Percentiles rank a stretch among this genome's conserved stretches.
These are phyloP conservation scores for Diaporthe sp. DNA, from an alignment of 2,329 filamentous ascomycete genomes.

Conservation along the genomic window DNA sequence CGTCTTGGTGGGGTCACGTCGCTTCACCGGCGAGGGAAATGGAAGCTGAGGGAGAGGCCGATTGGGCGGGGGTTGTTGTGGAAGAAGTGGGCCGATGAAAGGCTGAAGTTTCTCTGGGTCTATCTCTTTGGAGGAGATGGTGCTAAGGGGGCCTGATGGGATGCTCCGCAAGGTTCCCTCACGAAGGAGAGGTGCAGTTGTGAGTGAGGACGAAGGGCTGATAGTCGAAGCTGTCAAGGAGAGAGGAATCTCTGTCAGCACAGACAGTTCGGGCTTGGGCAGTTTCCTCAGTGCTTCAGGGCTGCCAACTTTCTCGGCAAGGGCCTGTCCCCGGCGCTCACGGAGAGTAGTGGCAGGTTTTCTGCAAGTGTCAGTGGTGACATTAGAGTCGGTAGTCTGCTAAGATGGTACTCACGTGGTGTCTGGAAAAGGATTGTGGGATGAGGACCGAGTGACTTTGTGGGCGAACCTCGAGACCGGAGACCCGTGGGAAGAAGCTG, in stretches of 20 bases:
- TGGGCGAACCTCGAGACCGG: neutral
- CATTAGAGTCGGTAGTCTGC: neutral
- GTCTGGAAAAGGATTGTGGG: neutral
- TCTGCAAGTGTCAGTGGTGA: neutral
- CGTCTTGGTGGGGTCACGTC: neutral
- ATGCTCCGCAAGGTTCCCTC: neutral
- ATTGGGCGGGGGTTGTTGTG: constrained; percentile 29
- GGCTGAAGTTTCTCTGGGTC: constrained; percentile 21
- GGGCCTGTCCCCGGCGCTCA: neutral
- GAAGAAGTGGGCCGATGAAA: constrained; percentile 28
- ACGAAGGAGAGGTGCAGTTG: constrained; percentile 6
- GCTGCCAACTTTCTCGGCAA: neutral
- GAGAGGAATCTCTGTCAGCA: neutral
- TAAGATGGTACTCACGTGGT: constrained; percentile 2
- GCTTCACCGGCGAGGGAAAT: constrained; percentile 1
- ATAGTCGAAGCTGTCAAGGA: constrained; percentile 18
- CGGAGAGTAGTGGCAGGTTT: neutral
- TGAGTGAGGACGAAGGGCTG: constrained; percentile 10
- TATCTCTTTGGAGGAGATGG: neutral
- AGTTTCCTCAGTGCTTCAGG: neutral
- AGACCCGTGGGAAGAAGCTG: too few relatives aligned
- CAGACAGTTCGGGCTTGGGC: neutral
- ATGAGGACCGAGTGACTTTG: neutral
- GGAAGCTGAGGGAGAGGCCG: constrained; percentile 28
- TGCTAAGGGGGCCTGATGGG: constrained; percentile 10